Conservation (phyloP, 1,284 basidiomycete species). For the Gymnopus androsaceus region DNA sequence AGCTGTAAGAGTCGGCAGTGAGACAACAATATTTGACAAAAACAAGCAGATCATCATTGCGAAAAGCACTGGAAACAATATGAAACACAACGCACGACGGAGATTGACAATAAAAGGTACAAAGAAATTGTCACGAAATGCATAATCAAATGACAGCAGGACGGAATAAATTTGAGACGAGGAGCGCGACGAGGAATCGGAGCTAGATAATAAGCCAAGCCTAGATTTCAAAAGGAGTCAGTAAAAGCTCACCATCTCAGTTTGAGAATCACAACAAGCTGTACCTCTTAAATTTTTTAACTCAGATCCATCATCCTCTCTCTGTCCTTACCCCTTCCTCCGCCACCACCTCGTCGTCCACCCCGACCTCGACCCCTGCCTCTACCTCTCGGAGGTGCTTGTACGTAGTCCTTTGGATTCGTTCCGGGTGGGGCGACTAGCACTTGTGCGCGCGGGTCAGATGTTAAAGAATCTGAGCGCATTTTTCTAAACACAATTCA, state of each 20-base stretch:
- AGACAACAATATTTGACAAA: not conserved
- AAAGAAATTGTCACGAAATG: too few relatives aligned
- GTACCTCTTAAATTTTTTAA: not conserved
- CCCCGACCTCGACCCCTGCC: conserved; percentile 40
- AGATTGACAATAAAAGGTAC: too few relatives aligned
- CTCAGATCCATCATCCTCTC: conserved; percentile 5
- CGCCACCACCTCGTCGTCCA: conserved; percentile 37
- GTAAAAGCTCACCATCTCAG: too few relatives aligned
- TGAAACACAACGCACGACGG: too few relatives aligned
- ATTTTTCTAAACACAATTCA: conserved; percentile 63
- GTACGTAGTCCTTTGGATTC: conserved; percentile 56
- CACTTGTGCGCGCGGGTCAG: conserved; percentile 67
- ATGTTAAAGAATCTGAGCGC: conserved; percentile 77
- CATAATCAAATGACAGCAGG: too few relatives aligned
- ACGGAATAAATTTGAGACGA: too few relatives aligned
- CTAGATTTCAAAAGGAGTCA: too few relatives aligned
- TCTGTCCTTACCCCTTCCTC: conserved; percentile 23
- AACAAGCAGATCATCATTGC: too few relatives aligned
- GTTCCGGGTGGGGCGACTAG: conserved; percentile 71
- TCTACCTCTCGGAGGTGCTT: conserved; percentile 33
- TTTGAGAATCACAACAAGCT: not conserved
- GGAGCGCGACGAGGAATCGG: too few relatives aligned
- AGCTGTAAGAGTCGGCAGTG: not conserved
- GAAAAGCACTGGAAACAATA: too few relatives aligned
- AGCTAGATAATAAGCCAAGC: too few relatives aligned